Base-by-base conservation (phyloP, 1,284 basidiomycete genomes). In the Leccinum pachyderme region DNA sequence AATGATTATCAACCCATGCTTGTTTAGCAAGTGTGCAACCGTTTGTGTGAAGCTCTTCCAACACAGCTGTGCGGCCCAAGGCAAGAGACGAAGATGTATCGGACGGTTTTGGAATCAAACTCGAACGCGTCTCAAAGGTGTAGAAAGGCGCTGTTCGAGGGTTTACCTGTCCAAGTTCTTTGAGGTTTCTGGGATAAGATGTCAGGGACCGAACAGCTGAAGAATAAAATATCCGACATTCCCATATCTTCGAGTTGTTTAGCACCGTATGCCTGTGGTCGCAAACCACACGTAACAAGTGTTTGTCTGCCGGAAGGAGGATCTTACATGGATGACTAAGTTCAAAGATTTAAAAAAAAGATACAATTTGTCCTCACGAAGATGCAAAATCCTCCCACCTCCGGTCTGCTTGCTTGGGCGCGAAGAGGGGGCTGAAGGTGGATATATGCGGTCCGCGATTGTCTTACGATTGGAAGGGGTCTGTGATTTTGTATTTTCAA, bases 1-100 rank as follows among this genome's bases (percentile, higher is more conserved):
- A 99, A 63, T 98, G 95, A 65, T 98, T 97, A 37, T 89, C 80
- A 1, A 97, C 86, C 96, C 96, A 99, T 29, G 77, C 68, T 58
- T 84, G 77, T 4, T 83, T 86, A 2, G 80, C 87, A n/a, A 87
- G 76, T 2, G 67, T 71, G 57, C 86, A 89, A 0, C 83, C 87
- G 5, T 68, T 72, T 27, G 70, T 66, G 5, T 75, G 71, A 9
- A 92, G 71, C 56, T 82, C 75, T 31, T 77, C 67, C 11, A 86
- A 71, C 1, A 83, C 86, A 13, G 77, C 79, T 2, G 71, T 60
- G 24, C 84, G 72, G n/a, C 81, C 86, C 0, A 84, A 70, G n/a
- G 67, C 53, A 18, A 64, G 57, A 32, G 67, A 32, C 7, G 61
- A 25, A 56, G 62, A 25, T 47, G 62, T 9, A 52, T 60, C 60